A percentile compares a stretch with the other conserved stretches of the same genome.
phyloP scores from a whole-genome alignment of 1,139 yeast genomes.

The Debaryomyces udenii region DNA sequence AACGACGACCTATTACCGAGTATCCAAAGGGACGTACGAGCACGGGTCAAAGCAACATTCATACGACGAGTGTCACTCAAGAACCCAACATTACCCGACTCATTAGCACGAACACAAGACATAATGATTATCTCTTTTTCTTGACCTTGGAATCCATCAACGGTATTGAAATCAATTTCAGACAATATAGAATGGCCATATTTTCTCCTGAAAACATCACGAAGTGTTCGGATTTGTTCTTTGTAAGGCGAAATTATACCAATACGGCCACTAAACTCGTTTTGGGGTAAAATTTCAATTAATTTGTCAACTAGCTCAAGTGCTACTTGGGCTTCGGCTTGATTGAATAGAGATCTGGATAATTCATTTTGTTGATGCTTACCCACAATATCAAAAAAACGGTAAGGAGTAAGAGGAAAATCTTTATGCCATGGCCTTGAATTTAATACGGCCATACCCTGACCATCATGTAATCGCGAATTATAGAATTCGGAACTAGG shows the following conservation, averaged over 20 bases:
- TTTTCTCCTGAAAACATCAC: constrained; percentile 54
- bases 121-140: constrained; percentile 92
- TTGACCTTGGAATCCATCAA: constrained; percentile 98
- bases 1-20: constrained; percentile 77
- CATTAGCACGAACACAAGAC: constrained; percentile 92
- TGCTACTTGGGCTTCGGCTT: constrained; percentile 71
- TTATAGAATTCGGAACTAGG: constrained; percentile 85
- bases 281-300: constrained; percentile 50
- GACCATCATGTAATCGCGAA: constrained; percentile 75
- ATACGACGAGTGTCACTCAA: constrained; percentile 87
- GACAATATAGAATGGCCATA: constrained; percentile 67
- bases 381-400: constrained; percentile 72
- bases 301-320: constrained; percentile 66
- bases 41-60: constrained; percentile 96
- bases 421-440: constrained; percentile 74
- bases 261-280: constrained; percentile 67
- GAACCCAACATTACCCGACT: constrained; percentile 75
- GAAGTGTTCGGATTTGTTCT: constrained; percentile 72
- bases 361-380: constrained; percentile 63
- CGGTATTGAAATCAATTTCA: constrained; percentile 87
- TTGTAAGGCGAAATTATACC: constrained; percentile 96
- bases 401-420: constrained; percentile 65
- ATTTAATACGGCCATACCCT: constrained; percentile 60
- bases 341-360: constrained; percentile 72
- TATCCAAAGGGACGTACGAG: constrained; percentile 89